Conservation (phyloP, 257 asterid species). For the Penstemon barbatus region DNA sequence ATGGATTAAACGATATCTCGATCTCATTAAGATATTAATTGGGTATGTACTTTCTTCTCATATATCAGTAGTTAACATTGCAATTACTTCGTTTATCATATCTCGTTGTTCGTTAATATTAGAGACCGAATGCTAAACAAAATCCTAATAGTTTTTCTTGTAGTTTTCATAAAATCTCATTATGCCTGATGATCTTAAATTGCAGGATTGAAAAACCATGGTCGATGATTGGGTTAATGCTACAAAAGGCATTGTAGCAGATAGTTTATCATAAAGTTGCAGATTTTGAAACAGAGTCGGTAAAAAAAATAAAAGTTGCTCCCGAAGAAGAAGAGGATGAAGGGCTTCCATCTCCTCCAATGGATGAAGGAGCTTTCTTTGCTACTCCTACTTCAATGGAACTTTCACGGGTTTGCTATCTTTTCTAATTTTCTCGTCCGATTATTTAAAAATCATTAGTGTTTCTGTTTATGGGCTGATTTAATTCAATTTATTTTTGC, state of each 20-base stretch:
- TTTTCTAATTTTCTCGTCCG: background rate
- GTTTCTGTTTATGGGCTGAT: slow-evolving; percentile 31
- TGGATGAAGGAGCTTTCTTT: slow-evolving; percentile 82
- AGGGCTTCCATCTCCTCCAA: slow-evolving; percentile 96
- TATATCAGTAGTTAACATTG: background rate
- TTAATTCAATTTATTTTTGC: slow-evolving; percentile 27
- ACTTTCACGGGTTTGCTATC: slow-evolving; percentile 59
- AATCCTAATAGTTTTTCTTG: background rate
- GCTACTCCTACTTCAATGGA: slow-evolving; percentile 68
- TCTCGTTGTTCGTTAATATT: too few species aligned
- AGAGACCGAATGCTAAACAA: background rate
- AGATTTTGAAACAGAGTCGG: slow-evolving; percentile 67
- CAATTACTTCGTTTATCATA: too few species aligned
- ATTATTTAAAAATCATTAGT: background rate
- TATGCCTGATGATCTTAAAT: slow-evolving; percentile 15
- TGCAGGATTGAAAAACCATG: slow-evolving; percentile 74
- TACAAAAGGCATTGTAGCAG: slow-evolving; percentile 50
- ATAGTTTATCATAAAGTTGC: slow-evolving; percentile 37
- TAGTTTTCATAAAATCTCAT: background rate
- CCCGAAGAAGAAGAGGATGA: slow-evolving; percentile 75
- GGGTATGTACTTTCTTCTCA: slow-evolving; percentile 43
- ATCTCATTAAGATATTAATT: slow-evolving; percentile 51
- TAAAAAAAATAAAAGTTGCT: slow-evolving; percentile 54
- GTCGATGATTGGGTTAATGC: slow-evolving; percentile 72
- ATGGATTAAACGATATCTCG: slow-evolving; percentile 53